Evolutionary conservation across 1,284 basidiomycete species (phyloP), one percentile per base, ranked within the genome.

Genomic region (Heterobasidion irregulare): DNA sequence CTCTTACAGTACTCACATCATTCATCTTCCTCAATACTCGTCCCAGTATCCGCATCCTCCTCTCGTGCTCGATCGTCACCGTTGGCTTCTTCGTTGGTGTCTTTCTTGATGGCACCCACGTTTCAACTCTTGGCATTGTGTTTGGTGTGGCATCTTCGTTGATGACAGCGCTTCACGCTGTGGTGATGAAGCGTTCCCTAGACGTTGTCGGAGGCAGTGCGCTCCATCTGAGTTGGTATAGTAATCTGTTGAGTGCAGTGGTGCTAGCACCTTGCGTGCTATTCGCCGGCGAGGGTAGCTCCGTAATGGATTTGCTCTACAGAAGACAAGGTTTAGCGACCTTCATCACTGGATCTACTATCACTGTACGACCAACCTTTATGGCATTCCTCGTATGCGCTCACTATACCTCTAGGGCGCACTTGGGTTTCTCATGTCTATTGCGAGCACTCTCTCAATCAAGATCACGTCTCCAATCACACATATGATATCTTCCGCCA

Each of bases 391-490:
- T 33, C n/a, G 38, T 34, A 38, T 19, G 8, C 1, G 12, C 13
- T 35, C 33, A 13, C 9, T 36, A 12, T 18, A 12, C 12, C 16
- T 43, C 8, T 58, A 92, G 90, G 92, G 91, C 43, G 72, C 78
- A 15, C 72, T 94, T 57, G 92, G 92, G 8, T 94, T 94, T 76
- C 72, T 92, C 62, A 93, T 94, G 82, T 89, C 87, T 71, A 82
- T 94, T 57, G 92, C 92, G n/a, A 89, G 89, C 59, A 71, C 92
- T 55, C 77, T 94, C 48, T 91, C 88, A 33, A 94, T 94, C 75
- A 92, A 94, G 69, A 86, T 94, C 57, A 94, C 92, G 2, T 94
- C 91, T 1, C 92, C 92, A 13, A 91, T 94, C 66, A 93, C 92
- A 1, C 92, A 94, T 68, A 94, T 94, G 92, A 76, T 94, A 35